phyloP scores from a whole-genome alignment of 2,329 filamentous ascomycete species.

The Claviceps sp. region DNA sequence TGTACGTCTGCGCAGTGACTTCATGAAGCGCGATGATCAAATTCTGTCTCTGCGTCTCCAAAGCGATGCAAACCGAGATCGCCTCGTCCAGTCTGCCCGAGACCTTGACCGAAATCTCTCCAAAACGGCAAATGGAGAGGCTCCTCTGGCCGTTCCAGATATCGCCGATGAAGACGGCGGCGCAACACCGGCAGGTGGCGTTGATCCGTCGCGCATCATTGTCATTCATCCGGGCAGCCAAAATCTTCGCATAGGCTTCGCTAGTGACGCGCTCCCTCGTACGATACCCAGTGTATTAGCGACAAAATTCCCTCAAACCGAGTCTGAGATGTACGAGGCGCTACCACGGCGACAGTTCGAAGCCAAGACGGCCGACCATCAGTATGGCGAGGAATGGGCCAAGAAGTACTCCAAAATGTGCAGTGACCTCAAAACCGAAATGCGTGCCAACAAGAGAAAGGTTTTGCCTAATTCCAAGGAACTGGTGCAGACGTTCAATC shows the following conservation, averaged over 20 bases:
- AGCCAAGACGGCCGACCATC: constrained; percentile 53
- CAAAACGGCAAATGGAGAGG: constrained; percentile 54
- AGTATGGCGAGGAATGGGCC: constrained; percentile 72
- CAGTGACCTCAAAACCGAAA: constrained; percentile 74
- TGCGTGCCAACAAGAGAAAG: constrained; percentile 87
- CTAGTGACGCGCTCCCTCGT: constrained; percentile 90
- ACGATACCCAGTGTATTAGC: constrained; percentile 90
- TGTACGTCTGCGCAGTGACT: constrained; percentile 49
- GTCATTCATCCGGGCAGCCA: constrained; percentile 93
- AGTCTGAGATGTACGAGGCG: constrained; percentile 70
- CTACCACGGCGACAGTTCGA: constrained; percentile 60
- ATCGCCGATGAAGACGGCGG: constrained; percentile 44
- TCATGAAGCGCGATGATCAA: constrained; percentile 96
- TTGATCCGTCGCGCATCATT: constrained; percentile 78
- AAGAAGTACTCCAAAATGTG: constrained; percentile 71
- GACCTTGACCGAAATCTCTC: constrained; percentile 79
- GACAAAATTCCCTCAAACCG: constrained; percentile 60
- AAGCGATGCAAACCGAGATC: constrained; percentile 72
- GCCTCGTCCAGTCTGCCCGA: constrained; percentile 72
- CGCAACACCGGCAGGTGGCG: constrained; percentile 42
- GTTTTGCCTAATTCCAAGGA: constrained; percentile 97
- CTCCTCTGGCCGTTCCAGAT: constrained; percentile 45
- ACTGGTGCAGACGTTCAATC: constrained; percentile 87
- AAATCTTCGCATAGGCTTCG: constrained; percentile 84
- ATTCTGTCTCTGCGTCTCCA: constrained; percentile 79